Conservation (phyloP, 768 basidiomycete genomes). For the Rhizopogon roseolus region DNA sequence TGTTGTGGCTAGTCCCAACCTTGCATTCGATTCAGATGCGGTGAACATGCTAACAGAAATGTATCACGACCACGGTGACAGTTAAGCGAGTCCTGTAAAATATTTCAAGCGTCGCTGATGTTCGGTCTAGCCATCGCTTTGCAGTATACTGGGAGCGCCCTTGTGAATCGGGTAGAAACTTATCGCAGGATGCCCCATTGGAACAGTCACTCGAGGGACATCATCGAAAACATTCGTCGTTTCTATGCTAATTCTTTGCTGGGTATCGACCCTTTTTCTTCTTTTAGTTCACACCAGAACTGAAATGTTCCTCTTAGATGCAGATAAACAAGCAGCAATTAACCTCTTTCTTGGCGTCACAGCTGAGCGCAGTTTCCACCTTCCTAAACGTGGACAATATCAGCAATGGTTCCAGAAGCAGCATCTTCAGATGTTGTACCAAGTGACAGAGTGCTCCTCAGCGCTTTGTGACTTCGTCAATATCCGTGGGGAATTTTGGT, state of each 20-base stretch:
- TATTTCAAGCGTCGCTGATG: not conserved
- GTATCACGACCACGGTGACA: constrained; percentile 97
- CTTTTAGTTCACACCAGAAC: not conserved
- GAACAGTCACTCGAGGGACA: constrained; percentile 95
- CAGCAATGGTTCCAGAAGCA: constrained; percentile 80
- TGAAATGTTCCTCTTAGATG: constrained; percentile 47
- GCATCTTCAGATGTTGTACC: constrained; percentile 65
- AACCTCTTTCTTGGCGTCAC: constrained; percentile 91
- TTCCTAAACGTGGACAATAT: constrained; percentile 66
- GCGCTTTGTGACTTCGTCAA: constrained; percentile 59
- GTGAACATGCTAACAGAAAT: constrained; percentile 97
- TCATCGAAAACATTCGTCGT: constrained; percentile 90
- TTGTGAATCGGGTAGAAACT: constrained; percentile 94
- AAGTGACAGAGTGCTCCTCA: constrained; percentile 56
- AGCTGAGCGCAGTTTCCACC: constrained; percentile 40
- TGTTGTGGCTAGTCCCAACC: constrained; percentile 76
- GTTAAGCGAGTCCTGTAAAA: constrained; percentile 38
- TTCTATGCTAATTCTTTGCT: constrained; percentile 94
- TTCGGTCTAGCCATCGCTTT: constrained; percentile 71
- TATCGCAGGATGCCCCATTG: constrained; percentile 95
- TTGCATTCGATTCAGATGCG: constrained; percentile 90
- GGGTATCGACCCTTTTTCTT: constrained; percentile 46
- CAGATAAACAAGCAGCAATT: constrained; percentile 95
- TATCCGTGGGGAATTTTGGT: constrained; percentile 72
- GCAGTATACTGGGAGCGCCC: constrained; percentile 94